Evolutionary conservation across 345 rosid species (phyloP).

Genomic region (Gossypium mustelinum): DNA sequence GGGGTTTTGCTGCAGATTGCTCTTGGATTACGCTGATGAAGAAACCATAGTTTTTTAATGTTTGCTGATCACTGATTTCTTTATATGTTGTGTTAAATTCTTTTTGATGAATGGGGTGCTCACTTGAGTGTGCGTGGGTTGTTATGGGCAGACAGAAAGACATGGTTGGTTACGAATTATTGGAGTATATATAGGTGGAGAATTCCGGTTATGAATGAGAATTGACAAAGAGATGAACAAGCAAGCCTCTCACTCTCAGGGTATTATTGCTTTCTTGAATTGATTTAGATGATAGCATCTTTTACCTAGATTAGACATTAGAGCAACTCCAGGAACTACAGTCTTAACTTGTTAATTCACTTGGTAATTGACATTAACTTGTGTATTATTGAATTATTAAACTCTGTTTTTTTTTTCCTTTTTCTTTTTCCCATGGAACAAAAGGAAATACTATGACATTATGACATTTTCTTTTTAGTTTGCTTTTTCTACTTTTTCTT

Average conservation of each 20-base stretch:
- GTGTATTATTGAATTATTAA: conserved; percentile 15
- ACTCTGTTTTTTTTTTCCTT: neutral
- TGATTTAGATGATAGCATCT: neutral
- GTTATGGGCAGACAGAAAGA: neutral
- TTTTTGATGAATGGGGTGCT: neutral
- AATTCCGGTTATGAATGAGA: neutral
- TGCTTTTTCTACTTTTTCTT: too few relatives aligned
- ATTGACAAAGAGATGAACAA: neutral
- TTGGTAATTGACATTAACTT: conserved; percentile 18
- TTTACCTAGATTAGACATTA: neutral
- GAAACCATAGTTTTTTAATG: conserved; percentile 14
- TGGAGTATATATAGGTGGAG: neutral
- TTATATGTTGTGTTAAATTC: neutral
- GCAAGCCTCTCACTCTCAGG: neutral
- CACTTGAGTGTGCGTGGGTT: neutral
- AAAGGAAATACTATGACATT: neutral
- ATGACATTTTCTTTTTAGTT: neutral
- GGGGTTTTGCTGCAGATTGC: conserved; percentile 13
- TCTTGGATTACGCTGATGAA: conserved; percentile 12
- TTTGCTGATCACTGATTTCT: neutral
- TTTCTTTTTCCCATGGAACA: neutral
- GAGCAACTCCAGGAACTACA: neutral
- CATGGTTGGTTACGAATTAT: neutral
- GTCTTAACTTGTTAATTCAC: conserved; percentile 22
- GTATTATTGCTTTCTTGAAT: neutral